A percentile compares a stretch with the other conserved stretches of the same genome.
Conservation (phyloP, 164 flowering plant genomes). For the Vitis riparia region DNA sequence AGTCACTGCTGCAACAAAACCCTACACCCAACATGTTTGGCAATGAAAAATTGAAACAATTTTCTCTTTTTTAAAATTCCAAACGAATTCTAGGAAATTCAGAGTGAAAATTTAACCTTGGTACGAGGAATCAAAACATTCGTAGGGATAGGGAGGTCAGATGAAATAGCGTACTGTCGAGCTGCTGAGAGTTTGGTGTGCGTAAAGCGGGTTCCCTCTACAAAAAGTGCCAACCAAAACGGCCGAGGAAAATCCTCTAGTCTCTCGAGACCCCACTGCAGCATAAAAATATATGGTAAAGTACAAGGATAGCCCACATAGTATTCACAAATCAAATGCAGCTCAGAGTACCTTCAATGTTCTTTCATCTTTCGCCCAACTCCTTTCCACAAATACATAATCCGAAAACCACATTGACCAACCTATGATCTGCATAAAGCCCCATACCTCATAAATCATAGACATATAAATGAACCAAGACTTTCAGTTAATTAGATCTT, state of each 20-base stretch:
- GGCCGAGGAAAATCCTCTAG: slow-evolving; percentile 66
- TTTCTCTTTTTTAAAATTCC: too few relatives aligned
- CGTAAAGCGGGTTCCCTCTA: slow-evolving; percentile 83
- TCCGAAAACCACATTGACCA: slow-evolving; percentile 90
- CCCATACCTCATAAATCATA: too few relatives aligned
- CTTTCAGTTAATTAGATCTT: too few relatives aligned
- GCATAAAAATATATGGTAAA: too few relatives aligned
- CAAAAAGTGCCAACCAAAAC: slow-evolving; percentile 82
- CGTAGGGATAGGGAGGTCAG: slow-evolving; percentile 63
- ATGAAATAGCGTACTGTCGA: slow-evolving; percentile 69
- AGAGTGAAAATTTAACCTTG: slow-evolving; percentile 39
- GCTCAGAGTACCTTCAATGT: slow-evolving; percentile 53
- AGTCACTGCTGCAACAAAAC: slow-evolving; percentile 68
- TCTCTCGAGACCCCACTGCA: slow-evolving; percentile 62
- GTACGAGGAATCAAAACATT: slow-evolving; percentile 86
- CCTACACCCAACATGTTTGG: slow-evolving; percentile 33
- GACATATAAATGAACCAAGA: too few relatives aligned
- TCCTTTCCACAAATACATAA: slow-evolving; percentile 74
- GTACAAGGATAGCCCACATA: too few relatives aligned
- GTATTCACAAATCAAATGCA: not conserved
- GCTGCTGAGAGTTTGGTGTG: slow-evolving; percentile 72
- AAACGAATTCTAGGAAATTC: too few relatives aligned
- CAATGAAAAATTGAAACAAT: too few relatives aligned
- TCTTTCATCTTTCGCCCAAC: slow-evolving; percentile 74
- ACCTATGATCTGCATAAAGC: slow-evolving; percentile 56